These are phyloP conservation scores for Blastocystis sp. DNA, from an alignment of 352 stramenopile genomes.

Conservation along the genomic window DNA sequence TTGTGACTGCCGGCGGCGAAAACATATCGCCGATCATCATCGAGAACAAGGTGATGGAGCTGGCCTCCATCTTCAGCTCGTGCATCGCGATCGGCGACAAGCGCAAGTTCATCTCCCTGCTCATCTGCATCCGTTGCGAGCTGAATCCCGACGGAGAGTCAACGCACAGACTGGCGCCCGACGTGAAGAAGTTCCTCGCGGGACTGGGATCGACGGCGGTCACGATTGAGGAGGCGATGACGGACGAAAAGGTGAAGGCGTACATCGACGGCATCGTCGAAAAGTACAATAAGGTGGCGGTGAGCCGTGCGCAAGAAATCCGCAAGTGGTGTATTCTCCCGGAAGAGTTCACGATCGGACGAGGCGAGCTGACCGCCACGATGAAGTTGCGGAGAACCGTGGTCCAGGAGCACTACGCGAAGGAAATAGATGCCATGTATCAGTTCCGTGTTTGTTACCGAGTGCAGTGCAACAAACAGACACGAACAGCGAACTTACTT, in stretches of 20 bases:
- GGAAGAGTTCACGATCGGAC: constrained; percentile 87
- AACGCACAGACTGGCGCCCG: constrained; percentile 83
- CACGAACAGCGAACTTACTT: background rate
- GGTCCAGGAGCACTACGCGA: constrained; percentile 88
- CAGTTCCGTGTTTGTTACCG: constrained; percentile 32
- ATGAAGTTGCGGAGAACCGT: constrained; percentile 92
- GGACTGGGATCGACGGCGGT: constrained; percentile 80
- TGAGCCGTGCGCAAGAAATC: constrained; percentile 78
- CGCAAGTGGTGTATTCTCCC: constrained; percentile 86
- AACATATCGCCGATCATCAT: constrained; percentile 90
- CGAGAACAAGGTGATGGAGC: constrained; percentile 88
- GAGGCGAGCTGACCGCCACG: constrained; percentile 90
- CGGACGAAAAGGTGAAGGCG: constrained; percentile 80
- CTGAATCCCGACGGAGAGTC: constrained; percentile 83
- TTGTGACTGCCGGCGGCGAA: constrained; percentile 89
- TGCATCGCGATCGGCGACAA: constrained; percentile 89
- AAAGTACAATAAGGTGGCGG: constrained; percentile 74
- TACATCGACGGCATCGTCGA: constrained; percentile 83
- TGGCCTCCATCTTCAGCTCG: constrained; percentile 86
- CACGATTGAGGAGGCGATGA: constrained; percentile 83
- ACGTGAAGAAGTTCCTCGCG: constrained; percentile 80
- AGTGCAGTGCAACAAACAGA: background rate
- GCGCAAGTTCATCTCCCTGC: constrained; percentile 86
- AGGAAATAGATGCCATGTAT: constrained; percentile 88
- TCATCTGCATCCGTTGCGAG: constrained; percentile 86